A percentile compares a stretch with the other conserved stretches of the same genome.
Evolutionary conservation across 768 basidiomycete genomes (phyloP).

Genomic region (Suillus weaverae): DNA sequence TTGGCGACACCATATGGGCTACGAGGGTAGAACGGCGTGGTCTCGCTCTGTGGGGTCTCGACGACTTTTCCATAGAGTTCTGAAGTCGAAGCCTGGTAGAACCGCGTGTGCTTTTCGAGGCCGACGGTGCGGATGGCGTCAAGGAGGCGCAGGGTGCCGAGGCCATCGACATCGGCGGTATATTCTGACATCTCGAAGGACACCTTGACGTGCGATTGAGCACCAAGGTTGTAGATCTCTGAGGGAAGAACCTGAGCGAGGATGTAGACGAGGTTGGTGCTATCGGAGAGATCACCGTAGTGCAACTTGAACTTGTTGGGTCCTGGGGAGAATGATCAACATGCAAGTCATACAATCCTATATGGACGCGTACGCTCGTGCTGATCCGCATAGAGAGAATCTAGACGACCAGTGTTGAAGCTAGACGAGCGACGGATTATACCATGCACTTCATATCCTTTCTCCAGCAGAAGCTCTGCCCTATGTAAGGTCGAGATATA

Average conservation of each 20-base stretch:
- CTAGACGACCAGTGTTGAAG: conserved; percentile 95
- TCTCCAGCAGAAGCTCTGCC: conserved; percentile 78
- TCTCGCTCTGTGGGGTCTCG: conserved; percentile 93
- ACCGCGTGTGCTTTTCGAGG: conserved; percentile 87
- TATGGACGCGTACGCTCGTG: conserved; percentile 71
- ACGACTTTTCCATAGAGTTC: conserved; percentile 97
- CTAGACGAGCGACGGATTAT: conserved; percentile 97
- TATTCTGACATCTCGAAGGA: conserved; percentile 99
- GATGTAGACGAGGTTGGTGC: conserved; percentile 96
- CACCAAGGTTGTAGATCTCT: conserved; percentile 97
- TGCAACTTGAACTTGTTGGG: conserved; percentile 81
- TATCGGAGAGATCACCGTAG: conserved; percentile 93
- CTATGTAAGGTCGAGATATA: conserved; percentile 36
- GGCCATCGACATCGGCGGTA: conserved; percentile 94
- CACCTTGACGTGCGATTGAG: conserved; percentile 98
- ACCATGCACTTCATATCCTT: conserved; percentile 92
- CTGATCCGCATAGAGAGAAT: conserved; percentile 90
- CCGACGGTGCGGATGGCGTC: conserved; percentile 97
- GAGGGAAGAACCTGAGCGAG: conserved; percentile 93
- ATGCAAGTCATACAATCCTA: conserved; percentile 8
- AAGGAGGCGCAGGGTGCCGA: conserved; percentile 92
- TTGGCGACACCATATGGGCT: conserved; percentile 96
- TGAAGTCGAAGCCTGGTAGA: conserved; percentile 97
- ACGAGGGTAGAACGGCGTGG: conserved; percentile 97
- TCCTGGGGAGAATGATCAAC: conserved; percentile 37